Percentiles rank a stretch among this genome's conserved stretches.
Conservation (phyloP, 495 filamentous ascomycete species). For the Articulospora tetracladia region DNA sequence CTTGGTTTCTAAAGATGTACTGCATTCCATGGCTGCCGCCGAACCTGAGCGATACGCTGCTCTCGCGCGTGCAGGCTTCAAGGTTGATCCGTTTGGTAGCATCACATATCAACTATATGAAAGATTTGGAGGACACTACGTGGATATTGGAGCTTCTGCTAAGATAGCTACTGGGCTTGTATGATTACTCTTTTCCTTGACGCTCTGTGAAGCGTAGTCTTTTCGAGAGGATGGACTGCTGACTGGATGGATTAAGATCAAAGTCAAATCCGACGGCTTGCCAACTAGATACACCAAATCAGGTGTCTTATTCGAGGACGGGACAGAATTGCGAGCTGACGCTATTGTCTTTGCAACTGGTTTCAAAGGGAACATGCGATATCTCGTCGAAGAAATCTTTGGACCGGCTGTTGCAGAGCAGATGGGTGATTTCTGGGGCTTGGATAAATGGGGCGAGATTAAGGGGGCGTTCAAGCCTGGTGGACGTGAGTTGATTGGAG, state of each 20-base stretch:
- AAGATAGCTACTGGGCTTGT: constrained; percentile 9
- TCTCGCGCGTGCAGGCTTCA: constrained; percentile 12
- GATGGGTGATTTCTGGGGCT: constrained; percentile 11
- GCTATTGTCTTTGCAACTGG: constrained; percentile 19
- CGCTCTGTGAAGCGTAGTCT: not conserved
- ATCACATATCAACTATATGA: not conserved
- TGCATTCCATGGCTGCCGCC: constrained; percentile 7
- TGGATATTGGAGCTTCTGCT: constrained; percentile 11
- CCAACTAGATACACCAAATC: not conserved
- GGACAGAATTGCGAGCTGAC: constrained; percentile 7
- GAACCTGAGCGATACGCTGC: constrained; percentile 23
- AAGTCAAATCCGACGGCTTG: constrained; percentile 11
- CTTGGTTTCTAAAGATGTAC: not conserved
- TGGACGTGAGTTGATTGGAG: constrained; percentile 4
- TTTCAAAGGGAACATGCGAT: constrained; percentile 8
- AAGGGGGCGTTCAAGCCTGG: constrained; percentile 5
- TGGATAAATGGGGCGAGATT: constrained; percentile 9
- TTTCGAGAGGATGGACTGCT: not conserved
- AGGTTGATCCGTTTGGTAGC: constrained; percentile 7
- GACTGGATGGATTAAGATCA: constrained; percentile 15
- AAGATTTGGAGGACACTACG: constrained; percentile 10
- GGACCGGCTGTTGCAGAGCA: constrained; percentile 1
- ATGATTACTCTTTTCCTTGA: not conserved
- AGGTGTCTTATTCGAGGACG: constrained; percentile 4
- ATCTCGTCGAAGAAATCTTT: constrained; percentile 4